phyloP scores from a whole-genome alignment of 2,329 filamentous ascomycete species.

The Magnaporthales sp. region DNA sequence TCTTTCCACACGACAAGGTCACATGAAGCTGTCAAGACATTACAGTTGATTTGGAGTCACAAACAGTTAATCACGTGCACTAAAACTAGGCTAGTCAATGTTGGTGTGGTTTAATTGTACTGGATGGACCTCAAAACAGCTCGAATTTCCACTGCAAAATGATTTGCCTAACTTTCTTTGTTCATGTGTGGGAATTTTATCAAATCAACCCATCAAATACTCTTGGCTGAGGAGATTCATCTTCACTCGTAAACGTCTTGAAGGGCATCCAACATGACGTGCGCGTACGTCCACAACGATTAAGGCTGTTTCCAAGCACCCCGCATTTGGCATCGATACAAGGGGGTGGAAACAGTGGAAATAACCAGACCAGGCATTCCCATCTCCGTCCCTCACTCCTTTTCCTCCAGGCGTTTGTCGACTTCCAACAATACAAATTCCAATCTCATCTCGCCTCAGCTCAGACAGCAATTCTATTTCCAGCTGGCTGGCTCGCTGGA shows the following conservation, averaged over 20 bases:
- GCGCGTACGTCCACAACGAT: neutral
- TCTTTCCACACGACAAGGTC: neutral
- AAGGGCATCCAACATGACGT: neutral
- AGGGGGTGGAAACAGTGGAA: neutral
- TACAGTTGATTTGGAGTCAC: no score
- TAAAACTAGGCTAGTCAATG: no score
- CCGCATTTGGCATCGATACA: neutral
- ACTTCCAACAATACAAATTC: neutral
- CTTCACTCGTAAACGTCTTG: neutral
- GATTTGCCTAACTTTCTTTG: neutral
- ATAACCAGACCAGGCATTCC: neutral
- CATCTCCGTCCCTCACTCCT: neutral
- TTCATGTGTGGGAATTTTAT: neutral
- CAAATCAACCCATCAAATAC: neutral
- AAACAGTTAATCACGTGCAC: neutral
- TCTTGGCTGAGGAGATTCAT: neutral
- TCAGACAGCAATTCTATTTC: neutral
- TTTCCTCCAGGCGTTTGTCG: neutral
- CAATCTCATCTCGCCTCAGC: neutral
- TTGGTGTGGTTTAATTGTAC: neutral
- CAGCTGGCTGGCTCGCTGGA: neutral
- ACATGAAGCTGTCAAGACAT: neutral
- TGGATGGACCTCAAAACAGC: neutral
- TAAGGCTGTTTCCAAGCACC: neutral
- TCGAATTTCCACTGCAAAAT: neutral